phyloP scores from a whole-genome alignment of 2,329 filamentous ascomycete species.

The Fusarium sp. region DNA sequence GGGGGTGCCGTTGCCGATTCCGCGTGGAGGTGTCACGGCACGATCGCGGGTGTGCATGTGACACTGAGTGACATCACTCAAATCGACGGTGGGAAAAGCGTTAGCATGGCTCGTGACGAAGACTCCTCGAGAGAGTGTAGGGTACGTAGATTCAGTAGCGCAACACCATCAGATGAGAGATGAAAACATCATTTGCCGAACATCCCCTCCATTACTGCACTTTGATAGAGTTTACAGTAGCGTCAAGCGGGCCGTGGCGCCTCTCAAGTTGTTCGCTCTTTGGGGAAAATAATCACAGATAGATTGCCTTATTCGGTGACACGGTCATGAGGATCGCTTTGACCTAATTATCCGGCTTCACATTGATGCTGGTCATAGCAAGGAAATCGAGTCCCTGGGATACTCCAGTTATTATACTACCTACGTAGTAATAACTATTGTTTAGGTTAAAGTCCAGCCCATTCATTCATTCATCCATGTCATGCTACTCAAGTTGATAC shows the following conservation, averaged over 20 bases:
- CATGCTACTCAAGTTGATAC: constrained; percentile 6
- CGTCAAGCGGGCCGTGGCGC: constrained; percentile 31
- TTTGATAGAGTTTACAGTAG: constrained; percentile 28
- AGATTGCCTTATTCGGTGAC: constrained; percentile 12
- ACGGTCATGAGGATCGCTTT: background rate
- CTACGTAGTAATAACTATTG: background rate
- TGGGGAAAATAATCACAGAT: constrained; percentile 1
- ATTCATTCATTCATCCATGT: constrained; percentile 1
- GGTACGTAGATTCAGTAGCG: constrained; percentile 5
- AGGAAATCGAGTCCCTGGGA: too few species aligned
- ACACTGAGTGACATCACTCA: constrained; percentile 42
- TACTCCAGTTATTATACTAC: too few species aligned
- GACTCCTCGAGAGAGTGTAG: constrained; percentile 2
- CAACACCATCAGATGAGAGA: background rate
- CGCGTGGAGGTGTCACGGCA: constrained; percentile 33
- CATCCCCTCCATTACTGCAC: constrained; percentile 7
- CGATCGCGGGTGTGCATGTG: constrained; percentile 35
- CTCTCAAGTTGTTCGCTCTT: constrained; percentile 12
- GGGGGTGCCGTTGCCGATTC: constrained; percentile 4
- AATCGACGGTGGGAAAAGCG: constrained; percentile 1
- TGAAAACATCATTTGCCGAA: constrained; percentile 5
- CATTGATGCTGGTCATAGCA: too few species aligned
- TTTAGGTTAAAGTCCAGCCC: constrained; percentile 1
- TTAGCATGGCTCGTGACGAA: constrained; percentile 5
- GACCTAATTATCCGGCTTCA: background rate